Base-by-base conservation (phyloP, 2,329 filamentous ascomycete species). In the Lithohypha guttulata region DNA sequence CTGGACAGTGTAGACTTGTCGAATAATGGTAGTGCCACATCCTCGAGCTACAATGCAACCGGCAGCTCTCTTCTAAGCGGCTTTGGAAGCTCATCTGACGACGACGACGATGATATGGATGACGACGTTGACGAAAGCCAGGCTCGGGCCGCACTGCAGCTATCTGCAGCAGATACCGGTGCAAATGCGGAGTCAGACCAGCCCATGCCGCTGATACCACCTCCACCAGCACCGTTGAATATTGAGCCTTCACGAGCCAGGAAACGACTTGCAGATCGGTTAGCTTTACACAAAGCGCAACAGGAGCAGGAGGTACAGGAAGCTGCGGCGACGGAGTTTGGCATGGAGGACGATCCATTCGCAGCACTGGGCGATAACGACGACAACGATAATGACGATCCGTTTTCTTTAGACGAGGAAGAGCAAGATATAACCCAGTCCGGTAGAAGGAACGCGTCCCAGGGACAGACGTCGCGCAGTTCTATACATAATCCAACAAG, bases 81-180 rank as follows among this genome's bases (percentile, higher is more conserved):
- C 37, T 96, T 96, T 62, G 87, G 85, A 55, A 93, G 86, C 62
- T 91, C 84, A 34, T 94, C 86, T 54, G 86, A 94, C 52, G 89
- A 95, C 60, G 91, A 96, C 50, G 91, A 96, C 48, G 89, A 95
- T 52, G 89, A 95, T 47, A 82, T 85, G 63, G 84, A 93, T 44
- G 83, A 84, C 22, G 44, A 32, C 41, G 47, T 47, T 21, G 50
- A 46, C 30, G 50, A 46, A 10, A 45, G 50, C 23, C 37, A 44
- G 23, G 31, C 29, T 15, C 42, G 48, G 26, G 39, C 43, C 14
- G 42, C 39, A 13, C 30, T 39, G 26, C 46, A 48, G 38, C 42
- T 43, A 9, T 38, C 47, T 14, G 36, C 46, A 33, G 41, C 49
- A 42, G 46, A 49, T 40, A 41, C 44, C 11, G 45, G 42, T 36